Evolutionary conservation across 1,139 yeast genomes (phyloP).

Genomic region (Sugiyamaella paludigena): DNA sequence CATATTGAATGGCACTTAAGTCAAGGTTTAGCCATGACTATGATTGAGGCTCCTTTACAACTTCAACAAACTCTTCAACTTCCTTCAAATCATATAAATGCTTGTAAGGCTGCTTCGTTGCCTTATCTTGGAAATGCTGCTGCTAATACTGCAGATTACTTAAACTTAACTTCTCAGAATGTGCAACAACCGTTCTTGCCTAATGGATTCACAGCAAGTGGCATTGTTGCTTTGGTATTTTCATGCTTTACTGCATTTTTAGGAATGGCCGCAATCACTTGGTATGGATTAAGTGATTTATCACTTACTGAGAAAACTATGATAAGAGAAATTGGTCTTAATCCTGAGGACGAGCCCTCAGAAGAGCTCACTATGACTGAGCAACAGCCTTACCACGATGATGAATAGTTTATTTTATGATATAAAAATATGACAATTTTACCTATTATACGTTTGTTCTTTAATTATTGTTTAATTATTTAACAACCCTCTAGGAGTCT

Average conservation of each 20-base stretch:
- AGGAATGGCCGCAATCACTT: constrained; percentile 71
- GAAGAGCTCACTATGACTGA: no score
- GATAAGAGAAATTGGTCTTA: constrained; percentile 18
- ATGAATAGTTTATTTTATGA: no score
- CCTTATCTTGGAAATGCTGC: constrained; percentile 79
- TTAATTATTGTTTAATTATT: no score
- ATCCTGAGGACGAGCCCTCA: no score
- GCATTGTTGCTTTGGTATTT: constrained; percentile 80
- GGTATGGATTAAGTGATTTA: constrained; percentile 76
- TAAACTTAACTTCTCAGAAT: constrained; percentile 69
- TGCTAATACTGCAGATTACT: constrained; percentile 58
- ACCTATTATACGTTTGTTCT: no score
- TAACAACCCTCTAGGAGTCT: no score
- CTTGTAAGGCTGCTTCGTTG: constrained; percentile 55
- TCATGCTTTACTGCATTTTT: constrained; percentile 74
- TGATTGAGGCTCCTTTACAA: constrained; percentile 70
- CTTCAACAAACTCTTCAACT: constrained; percentile 49
- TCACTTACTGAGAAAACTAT: constrained; percentile 23
- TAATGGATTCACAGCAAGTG: constrained; percentile 81
- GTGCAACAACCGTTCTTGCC: constrained; percentile 66
- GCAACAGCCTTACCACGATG: no score
- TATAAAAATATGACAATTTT: no score
- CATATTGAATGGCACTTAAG: constrained; percentile 93
- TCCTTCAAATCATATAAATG: constrained; percentile 56
- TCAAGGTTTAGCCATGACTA: constrained; percentile 75